Evolutionary conservation across 1,284 basidiomycete genomes (phyloP).

Genomic region (Heliocybe sulcata): DNA sequence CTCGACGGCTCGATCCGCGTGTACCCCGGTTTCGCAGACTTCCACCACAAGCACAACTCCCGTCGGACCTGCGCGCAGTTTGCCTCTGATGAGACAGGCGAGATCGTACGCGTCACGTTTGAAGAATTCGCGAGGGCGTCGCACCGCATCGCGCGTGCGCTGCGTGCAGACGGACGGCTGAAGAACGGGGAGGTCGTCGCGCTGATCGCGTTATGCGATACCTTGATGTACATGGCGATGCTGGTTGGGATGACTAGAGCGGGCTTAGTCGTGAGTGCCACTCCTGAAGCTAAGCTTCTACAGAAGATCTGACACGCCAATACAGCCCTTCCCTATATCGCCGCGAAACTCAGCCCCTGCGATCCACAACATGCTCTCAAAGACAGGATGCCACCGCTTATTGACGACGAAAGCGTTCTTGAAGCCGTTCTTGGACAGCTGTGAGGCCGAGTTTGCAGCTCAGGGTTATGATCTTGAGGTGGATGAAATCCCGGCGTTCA

Average conservation of each 20-base stretch:
- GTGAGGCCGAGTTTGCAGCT: constrained; percentile 7
- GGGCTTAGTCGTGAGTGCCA: constrained; percentile 18
- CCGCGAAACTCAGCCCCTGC: constrained; percentile 2
- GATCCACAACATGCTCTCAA: background rate
- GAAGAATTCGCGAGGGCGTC: constrained; percentile 18
- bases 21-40: constrained; percentile 19
- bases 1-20: constrained; percentile 12
- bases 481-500: constrained; percentile 12
- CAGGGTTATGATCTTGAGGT: constrained; percentile 7
- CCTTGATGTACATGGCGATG: constrained; percentile 23
- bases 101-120: constrained; percentile 12
- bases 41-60: constrained; percentile 25
- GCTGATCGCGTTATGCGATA: constrained; percentile 23
- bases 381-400: constrained; percentile 9
- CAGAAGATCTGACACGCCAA: background rate
- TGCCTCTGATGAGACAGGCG: background rate
- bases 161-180: constrained; percentile 5
- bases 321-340: constrained; percentile 22
- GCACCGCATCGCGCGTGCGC: constrained; percentile 22
- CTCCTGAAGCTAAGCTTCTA: background rate
- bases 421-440: constrained; percentile 6
- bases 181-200: constrained; percentile 20
- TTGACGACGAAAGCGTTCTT: constrained; percentile 9
- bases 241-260: constrained; percentile 21
- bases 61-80: constrained; percentile 11